These are phyloP conservation scores for Calonectria naviculata DNA, from an alignment of 2,329 filamentous ascomycete species.

Conservation along the genomic window DNA sequence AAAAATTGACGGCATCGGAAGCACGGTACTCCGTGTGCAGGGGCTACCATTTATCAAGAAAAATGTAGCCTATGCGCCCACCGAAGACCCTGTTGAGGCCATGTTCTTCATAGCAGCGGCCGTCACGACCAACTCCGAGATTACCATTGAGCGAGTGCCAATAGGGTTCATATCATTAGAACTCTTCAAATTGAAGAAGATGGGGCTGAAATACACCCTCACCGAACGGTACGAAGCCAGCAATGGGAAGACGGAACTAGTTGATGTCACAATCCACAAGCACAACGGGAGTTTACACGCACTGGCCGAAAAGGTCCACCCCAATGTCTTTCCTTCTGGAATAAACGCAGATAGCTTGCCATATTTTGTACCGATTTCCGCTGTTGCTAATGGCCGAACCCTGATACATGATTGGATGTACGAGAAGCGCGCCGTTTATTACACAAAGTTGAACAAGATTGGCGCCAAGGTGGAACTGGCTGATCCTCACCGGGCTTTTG, in stretches of 20 bases:
- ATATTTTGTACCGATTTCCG: not conserved
- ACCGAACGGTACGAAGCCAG: not conserved
- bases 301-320: not conserved
- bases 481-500: not conserved
- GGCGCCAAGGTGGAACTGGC: not conserved
- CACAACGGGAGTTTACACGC: not conserved
- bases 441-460: not conserved
- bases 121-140: not conserved
- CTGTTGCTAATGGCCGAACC: not conserved
- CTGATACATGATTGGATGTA: constrained; percentile 1
- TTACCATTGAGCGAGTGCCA: not conserved
- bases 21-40: not conserved
- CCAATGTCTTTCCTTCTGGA: not conserved
- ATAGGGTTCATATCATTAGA: not conserved
- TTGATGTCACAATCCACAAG: not conserved
- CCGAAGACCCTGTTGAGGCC: not conserved
- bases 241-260: not conserved
- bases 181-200: not conserved
- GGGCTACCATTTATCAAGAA: not conserved
- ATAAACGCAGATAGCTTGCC: not conserved
- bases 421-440: not conserved
- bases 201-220: not conserved
- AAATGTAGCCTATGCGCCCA: not conserved
- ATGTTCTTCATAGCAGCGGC: not conserved
- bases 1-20: not conserved